phyloP scores from a whole-genome alignment of 805 yeast genomes.

The Kodamaea hsintzibuensis region DNA sequence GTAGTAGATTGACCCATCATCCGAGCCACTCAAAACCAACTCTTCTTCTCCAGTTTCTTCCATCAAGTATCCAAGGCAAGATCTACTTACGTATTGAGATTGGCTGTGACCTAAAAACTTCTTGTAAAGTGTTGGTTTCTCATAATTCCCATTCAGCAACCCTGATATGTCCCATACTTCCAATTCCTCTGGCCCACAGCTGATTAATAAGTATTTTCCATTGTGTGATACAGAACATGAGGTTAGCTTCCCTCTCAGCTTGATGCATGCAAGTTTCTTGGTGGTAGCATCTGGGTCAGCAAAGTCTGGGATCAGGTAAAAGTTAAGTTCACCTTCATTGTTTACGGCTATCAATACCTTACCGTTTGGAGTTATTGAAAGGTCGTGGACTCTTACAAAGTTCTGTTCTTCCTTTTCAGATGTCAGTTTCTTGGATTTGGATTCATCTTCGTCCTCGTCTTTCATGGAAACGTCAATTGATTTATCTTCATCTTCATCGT shows the following conservation, averaged over 20 bases:
- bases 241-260: slow-evolving; percentile 60
- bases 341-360: slow-evolving; percentile 62
- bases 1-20: slow-evolving; percentile 73
- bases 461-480: slow-evolving; percentile 10
- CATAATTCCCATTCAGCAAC: slow-evolving; percentile 13
- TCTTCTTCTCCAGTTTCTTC: slow-evolving; percentile 49
- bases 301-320: slow-evolving; percentile 53
- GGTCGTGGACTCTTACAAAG: slow-evolving; percentile 61
- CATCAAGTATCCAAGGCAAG: slow-evolving; percentile 68
- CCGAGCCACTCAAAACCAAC: slow-evolving; percentile 77
- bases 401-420: slow-evolving; percentile 17
- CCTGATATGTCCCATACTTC: slow-evolving; percentile 74
- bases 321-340: slow-evolving; percentile 58
- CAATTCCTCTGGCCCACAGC: slow-evolving; percentile 70
- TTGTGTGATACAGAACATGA: slow-evolving; percentile 58
- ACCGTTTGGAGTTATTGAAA: slow-evolving; percentile 67
- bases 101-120: slow-evolving; percentile 75
- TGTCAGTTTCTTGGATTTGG: slow-evolving; percentile 1
- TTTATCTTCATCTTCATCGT: background rate
- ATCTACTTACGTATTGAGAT: slow-evolving; percentile 66
- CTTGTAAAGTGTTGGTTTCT: slow-evolving; percentile 52
- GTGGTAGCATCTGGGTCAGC: slow-evolving; percentile 34
- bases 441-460: slow-evolving; percentile 9
- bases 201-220: slow-evolving; percentile 59
- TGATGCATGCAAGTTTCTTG: slow-evolving; percentile 44